These are phyloP conservation scores for Persicaria tinctoria DNA, from an alignment of 148 eudicot species.

Conservation along the genomic window DNA sequence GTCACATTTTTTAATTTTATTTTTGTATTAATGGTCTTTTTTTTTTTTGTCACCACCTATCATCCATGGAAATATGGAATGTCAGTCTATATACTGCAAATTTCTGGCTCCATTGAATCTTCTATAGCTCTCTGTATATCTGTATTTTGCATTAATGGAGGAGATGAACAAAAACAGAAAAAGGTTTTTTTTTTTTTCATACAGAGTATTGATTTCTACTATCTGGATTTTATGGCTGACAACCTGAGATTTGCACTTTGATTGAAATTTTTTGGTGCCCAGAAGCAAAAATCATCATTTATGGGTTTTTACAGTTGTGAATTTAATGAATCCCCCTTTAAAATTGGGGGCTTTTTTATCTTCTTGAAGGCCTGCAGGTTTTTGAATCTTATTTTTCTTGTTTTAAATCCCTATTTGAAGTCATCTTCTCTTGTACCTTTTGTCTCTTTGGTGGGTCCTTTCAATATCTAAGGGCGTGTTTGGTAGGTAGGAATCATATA, in stretches of 20 bases:
- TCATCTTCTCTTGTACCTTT: neutral
- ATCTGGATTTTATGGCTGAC: neutral
- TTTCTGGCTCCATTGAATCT: slow-evolving; percentile 1
- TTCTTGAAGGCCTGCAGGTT: neutral
- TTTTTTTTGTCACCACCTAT: neutral
- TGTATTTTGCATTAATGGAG: neutral
- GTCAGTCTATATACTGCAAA: slow-evolving; percentile 12
- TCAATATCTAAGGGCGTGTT: neutral
- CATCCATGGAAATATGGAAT: neutral
- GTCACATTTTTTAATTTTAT: neutral
- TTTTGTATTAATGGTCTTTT: slow-evolving; percentile 6
- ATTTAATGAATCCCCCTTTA: neutral
- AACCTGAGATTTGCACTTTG: neutral
- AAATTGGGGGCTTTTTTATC: neutral
- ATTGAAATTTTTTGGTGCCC: neutral
- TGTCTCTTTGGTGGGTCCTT: slow-evolving; percentile 4
- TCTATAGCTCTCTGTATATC: neutral
- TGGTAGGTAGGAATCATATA: too few species aligned
- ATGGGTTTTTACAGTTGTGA: neutral
- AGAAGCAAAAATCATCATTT: neutral
- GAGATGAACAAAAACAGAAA: neutral
- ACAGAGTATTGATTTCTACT: neutral
- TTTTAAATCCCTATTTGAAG: neutral
- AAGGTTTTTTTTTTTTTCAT: neutral
- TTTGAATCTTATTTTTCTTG: neutral